Base-by-base conservation (phyloP, 345 rosid species). In the Rhizophora apiculata region DNA sequence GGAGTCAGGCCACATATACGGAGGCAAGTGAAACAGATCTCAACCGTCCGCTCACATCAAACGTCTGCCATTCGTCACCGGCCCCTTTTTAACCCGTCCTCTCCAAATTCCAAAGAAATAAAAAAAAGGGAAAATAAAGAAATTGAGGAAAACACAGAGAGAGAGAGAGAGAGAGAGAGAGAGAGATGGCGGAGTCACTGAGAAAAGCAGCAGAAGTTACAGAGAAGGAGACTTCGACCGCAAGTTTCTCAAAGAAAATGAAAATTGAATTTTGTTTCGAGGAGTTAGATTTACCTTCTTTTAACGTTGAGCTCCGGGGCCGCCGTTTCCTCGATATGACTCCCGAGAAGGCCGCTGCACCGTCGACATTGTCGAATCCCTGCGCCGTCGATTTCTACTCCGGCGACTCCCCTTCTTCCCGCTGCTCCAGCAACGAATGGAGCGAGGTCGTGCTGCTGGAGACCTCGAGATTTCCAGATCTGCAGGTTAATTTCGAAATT, bases 401-500 rank as follows among this genome's bases (percentile, higher is more conserved):
- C 55, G 81, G 49, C 34, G 30, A 32, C 39, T 57, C 63, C 43
- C 34, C 46, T 10, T 62, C 65, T 9, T 73, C 75, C 60, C 36
- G 30, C 48, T 76, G 78, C 83, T 85, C 78, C 60, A 81, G 71
- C 72, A 80, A 62, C 52, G 84, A 68, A 32, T 74, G 87, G 18
- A 69, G 60, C 65, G 78, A 65, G 69, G 67, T 80, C 67, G 68
- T 73, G 76, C 80, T 29, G 49, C 16, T 43, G 68, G 85, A 84
- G 57, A 58, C 63, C 54, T 58, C 62, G 60, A 49, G 67, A 26
- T 46, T 49, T 22, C 65, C 64, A 81, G 94, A 88, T 88, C 91
- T 79, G 74, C 78, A 86, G 91, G 94, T 85, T 64, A 77, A 56
- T 68, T 72, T 60, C 65, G 39, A 56, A 29, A 18, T 57, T 31